Base-by-base conservation (phyloP, 176 grass and related monocot genomes). In the Ensete glaucum region DNA sequence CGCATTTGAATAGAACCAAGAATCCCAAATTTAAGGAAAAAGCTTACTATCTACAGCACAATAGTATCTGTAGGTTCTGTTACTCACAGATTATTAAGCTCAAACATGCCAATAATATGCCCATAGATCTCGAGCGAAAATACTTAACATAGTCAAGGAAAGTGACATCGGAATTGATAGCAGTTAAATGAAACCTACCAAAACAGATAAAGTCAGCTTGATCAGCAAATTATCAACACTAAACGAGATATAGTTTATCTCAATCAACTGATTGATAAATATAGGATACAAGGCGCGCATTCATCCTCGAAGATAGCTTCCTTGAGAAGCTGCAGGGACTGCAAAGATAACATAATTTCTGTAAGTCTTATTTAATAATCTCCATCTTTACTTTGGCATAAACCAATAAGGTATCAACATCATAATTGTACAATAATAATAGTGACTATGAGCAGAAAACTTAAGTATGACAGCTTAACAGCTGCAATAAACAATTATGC, bases 1-100 rank as follows among this genome's bases (percentile, higher is more conserved):
- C 48, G 10, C n/a, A 43, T 9, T 25, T 25, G 16, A 25, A 26
- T 3, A 64, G 20, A 34, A 26, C 16, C 8, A 64, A 67, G 54
- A 83, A 83, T 62, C 34, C 34, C 34, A 43, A 43, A 43, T 43
- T 43, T 43, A 43, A 72, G 24, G 73, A 82, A 79, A 74, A 65
- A 8, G 8, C 1, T n/a, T 26, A 59, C 9, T 14, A 53, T 52
- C 10, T 15, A 52, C 14, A 26, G 9, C 9, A 50, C 6, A 14
- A 52, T 13, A 19, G 29, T 15, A 48, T 56, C 2, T 57, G 20
- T 11, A 79, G 16, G 60, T 51, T 17, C 9, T n/a, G 72, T 71
- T 55, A 90, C 95, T 91, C 83, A 99, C 90, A 99, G 95, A 87
- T 94, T 98, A 88, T 98, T 98, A 74, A 98, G 84, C 84, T 98